Percentiles rank a stretch among this genome's conserved stretches.
These are phyloP conservation scores for Eutrema heterophyllum DNA, from an alignment of 345 rosid genomes.

Conservation along the genomic window DNA sequence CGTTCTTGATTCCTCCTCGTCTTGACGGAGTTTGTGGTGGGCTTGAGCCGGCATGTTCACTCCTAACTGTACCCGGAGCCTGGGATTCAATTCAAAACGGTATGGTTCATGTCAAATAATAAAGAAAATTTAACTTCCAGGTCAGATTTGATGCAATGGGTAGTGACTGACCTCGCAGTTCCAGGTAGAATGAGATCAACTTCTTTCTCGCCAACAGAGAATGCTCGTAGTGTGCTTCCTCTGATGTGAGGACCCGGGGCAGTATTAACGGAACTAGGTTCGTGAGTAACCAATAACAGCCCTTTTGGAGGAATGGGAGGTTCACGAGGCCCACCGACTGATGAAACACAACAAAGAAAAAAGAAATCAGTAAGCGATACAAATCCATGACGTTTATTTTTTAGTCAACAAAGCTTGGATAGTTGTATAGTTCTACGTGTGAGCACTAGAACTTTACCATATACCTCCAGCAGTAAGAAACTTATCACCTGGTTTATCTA, in stretches of 20 bases:
- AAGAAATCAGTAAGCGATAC: background rate
- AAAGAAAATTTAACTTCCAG: background rate
- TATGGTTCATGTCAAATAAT: background rate
- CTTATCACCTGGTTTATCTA: background rate
- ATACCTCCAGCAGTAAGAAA: background rate
- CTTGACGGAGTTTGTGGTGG: constrained; percentile 45
- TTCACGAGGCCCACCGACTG: constrained; percentile 45
- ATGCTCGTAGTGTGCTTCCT: constrained; percentile 71
- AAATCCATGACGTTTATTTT: background rate
- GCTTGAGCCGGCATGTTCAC: constrained; percentile 99
- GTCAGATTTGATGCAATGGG: background rate
- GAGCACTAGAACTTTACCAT: background rate
- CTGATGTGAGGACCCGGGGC: constrained; percentile 87
- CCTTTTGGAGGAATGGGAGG: constrained; percentile 62
- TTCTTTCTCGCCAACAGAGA: constrained; percentile 68
- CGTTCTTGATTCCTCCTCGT: constrained; percentile 40
- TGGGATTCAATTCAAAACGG: constrained; percentile 19
- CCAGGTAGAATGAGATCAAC: constrained; percentile 88
- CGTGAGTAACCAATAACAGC: constrained; percentile 64
- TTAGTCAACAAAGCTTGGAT: background rate
- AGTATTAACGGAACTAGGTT: constrained; percentile 57
- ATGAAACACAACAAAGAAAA: constrained; percentile 1
- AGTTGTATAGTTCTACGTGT: background rate
- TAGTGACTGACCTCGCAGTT: constrained; percentile 58
- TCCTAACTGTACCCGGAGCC: constrained; percentile 92